Percentiles rank a stretch among this genome's conserved stretches.
Conservation (phyloP, 2,329 filamentous ascomycete species). For the Colletotrichum destructivum region DNA sequence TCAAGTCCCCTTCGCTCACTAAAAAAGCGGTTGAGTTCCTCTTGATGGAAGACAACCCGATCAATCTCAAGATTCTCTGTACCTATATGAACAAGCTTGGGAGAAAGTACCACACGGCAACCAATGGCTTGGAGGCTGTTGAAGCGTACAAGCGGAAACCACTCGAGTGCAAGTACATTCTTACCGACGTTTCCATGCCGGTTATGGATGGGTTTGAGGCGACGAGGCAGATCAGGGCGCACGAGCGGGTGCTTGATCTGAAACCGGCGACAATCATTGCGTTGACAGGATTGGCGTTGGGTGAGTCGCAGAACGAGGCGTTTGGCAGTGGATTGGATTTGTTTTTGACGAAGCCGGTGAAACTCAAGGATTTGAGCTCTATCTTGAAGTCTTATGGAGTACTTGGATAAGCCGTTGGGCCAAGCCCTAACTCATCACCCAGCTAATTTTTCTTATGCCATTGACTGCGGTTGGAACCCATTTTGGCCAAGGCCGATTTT, state of each 20-base stretch:
- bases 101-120: constrained; percentile 47
- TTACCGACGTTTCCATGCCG: constrained; percentile 70
- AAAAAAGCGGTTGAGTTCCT: constrained; percentile 44
- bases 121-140: constrained; percentile 52
- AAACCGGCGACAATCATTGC: constrained; percentile 63
- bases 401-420: not conserved
- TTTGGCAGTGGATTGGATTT: constrained; percentile 67
- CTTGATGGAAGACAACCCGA: constrained; percentile 58
- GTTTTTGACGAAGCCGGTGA: constrained; percentile 68
- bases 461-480: no score
- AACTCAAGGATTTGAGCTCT: constrained; percentile 54
- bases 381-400: constrained; percentile 16
- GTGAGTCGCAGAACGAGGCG: constrained; percentile 65
- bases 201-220: constrained; percentile 68
- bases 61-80: constrained; percentile 54
- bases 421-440: no score
- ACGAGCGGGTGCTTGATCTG: constrained; percentile 56
- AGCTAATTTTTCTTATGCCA: no score
- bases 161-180: constrained; percentile 49
- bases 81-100: constrained; percentile 53
- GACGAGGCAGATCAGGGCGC: constrained; percentile 63
- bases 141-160: constrained; percentile 47
- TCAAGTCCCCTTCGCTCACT: not conserved
- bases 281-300: constrained; percentile 66
- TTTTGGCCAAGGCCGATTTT: no score